Evolutionary conservation across 1,284 basidiomycete genomes (phyloP).

Genomic region (Agroathelia rolfsii): DNA sequence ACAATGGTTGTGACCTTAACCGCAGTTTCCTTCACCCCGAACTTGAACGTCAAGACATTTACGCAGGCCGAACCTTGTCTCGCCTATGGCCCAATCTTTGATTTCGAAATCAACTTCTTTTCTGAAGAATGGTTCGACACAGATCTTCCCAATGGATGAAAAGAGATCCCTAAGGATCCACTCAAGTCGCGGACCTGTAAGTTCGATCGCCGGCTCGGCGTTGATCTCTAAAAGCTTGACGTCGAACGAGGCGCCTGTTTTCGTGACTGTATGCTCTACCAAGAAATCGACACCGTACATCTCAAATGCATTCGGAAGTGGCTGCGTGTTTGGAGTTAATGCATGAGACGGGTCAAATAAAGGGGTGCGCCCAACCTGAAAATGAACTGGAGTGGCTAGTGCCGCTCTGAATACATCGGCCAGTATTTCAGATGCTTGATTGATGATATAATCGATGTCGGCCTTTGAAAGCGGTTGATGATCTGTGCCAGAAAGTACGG

Average conservation of each 20-base stretch:
- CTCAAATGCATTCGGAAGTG: conserved; percentile 89
- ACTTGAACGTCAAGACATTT: conserved; percentile 47
- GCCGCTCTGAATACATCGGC: conserved; percentile 83
- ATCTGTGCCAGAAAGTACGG: conserved; percentile 32
- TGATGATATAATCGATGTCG: conserved; percentile 50
- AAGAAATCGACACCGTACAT: conserved; percentile 91
- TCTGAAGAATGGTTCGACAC: conserved; percentile 57
- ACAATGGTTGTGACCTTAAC: no score
- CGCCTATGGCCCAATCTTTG: conserved; percentile 26
- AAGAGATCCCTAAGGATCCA: conserved; percentile 81
- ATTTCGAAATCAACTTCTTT: conserved; percentile 2
- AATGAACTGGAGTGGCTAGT: conserved; percentile 75
- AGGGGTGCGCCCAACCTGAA: conserved; percentile 48
- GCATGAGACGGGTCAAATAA: conserved; percentile 2
- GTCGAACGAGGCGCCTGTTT: conserved; percentile 28
- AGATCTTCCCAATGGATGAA: conserved; percentile 56
- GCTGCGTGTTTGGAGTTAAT: conserved; percentile 30
- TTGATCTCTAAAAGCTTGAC: conserved; percentile 88
- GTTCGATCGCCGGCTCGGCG: conserved; percentile 91
- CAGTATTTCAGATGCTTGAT: conserved; percentile 58
- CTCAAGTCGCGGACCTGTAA: conserved; percentile 78
- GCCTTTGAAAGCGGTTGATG: conserved; percentile 16
- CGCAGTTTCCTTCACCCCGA: no score
- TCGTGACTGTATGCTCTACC: conserved; percentile 40
- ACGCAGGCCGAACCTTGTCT: conserved; percentile 30